Base-by-base conservation (phyloP, 305 asterid genomes). In the Striga hermonthica region DNA sequence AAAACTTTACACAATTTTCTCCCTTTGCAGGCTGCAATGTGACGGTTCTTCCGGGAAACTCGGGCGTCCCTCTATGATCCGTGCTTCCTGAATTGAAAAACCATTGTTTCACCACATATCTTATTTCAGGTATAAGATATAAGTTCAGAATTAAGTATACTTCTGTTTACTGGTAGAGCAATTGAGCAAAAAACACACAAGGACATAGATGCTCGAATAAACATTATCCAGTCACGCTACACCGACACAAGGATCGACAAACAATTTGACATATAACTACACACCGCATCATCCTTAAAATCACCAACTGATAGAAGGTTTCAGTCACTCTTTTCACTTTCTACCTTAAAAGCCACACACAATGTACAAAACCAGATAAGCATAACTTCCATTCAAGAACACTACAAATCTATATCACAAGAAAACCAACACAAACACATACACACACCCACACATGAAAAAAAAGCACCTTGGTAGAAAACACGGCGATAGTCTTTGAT, bases 51-150 rank as follows among this genome's bases (percentile, higher is more conserved):
- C 98, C 98, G 0, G 98, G 98, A 74, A 78, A 86, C 56, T 86
- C 89, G 0, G 95, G 89, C 34, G 98, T 93, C 7, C 98, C 97
- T 77, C 98, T 86, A 72, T 93, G 98, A 73, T 93, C 98, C 48
- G 98, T 93, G 78, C 98, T 93, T 61, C 98, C 98, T 91, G 70
- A 76, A 60, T 69, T 16, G 6, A 61, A 34, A 22, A 22, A 22
- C 31, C 31, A 22, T 22, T 22, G 1, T 22, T 22, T 22, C 31
- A 2, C 31, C 31, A 22, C 31, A 22, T 22, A 22, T 22, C 31
- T 22, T 22, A 22, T 22, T 22, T 22, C n/a, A 39, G 9, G 39
- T 9, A 13, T 36, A 39, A 54, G 10, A 41, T 7, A 41, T 7
- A 22, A 28, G 37, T 11, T 56, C 16, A 41, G 12, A 45, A 55